A percentile compares a stretch with the other conserved stretches of the same genome.
These are phyloP conservation scores for Lipomyces kockii DNA, from an alignment of 805 yeast species.

Conservation along the genomic window DNA sequence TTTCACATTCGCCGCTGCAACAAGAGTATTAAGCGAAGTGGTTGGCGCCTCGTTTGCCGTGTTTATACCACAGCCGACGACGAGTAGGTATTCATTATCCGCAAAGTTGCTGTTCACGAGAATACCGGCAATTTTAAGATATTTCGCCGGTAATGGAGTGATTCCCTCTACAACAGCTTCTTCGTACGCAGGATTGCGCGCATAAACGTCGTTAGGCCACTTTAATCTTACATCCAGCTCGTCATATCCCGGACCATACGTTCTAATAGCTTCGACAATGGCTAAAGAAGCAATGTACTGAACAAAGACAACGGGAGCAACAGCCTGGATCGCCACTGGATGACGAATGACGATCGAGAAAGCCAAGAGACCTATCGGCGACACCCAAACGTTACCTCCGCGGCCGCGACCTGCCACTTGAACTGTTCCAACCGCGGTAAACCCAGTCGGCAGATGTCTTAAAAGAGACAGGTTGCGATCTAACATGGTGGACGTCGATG, in stretches of 20 bases:
- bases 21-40: slow-evolving; percentile 77
- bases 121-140: slow-evolving; percentile 81
- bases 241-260: slow-evolving; percentile 68
- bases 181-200: slow-evolving; percentile 57
- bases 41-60: slow-evolving; percentile 88
- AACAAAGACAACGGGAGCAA: slow-evolving; percentile 71
- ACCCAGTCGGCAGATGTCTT: slow-evolving; percentile 67
- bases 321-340: slow-evolving; percentile 48
- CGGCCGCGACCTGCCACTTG: slow-evolving; percentile 94
- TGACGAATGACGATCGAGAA: slow-evolving; percentile 71
- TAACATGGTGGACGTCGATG: slow-evolving; percentile 81
- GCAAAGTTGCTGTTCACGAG: slow-evolving; percentile 77
- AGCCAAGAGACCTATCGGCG: slow-evolving; percentile 90
- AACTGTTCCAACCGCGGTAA: slow-evolving; percentile 70
- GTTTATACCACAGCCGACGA: slow-evolving; percentile 88
- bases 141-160: slow-evolving; percentile 43
- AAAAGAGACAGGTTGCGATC: slow-evolving; percentile 71
- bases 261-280: slow-evolving; percentile 71
- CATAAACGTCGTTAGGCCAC: slow-evolving; percentile 97
- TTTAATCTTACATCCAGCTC: slow-evolving; percentile 80
- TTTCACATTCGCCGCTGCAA: slow-evolving; percentile 62
- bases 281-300: slow-evolving; percentile 89
- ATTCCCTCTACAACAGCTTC: slow-evolving; percentile 37
- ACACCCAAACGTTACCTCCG: slow-evolving; percentile 94
- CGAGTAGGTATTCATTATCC: slow-evolving; percentile 63